Evolutionary conservation across 495 filamentous ascomycete genomes (phyloP).

Genomic region (Aspergillus indologenus): DNA sequence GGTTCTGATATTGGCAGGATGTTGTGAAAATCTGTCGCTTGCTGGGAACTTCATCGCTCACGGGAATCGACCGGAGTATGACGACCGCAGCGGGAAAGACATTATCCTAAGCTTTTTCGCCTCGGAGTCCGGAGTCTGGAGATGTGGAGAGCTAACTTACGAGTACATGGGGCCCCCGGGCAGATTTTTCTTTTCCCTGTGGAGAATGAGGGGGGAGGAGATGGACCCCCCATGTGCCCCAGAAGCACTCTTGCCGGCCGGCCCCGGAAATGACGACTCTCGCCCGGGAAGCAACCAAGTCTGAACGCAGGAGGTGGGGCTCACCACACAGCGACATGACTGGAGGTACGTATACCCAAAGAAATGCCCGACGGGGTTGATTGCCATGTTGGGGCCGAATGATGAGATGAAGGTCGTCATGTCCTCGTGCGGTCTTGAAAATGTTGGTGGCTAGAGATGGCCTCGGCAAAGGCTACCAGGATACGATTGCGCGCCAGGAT

Average conservation of each 20-base stretch:
- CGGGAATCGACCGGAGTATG: too few species aligned
- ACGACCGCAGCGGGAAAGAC: too few species aligned
- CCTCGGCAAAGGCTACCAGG: neutral
- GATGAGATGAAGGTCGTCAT: neutral
- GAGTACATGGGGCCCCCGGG: too few species aligned
- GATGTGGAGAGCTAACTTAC: too few species aligned
- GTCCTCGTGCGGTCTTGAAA: too few species aligned
- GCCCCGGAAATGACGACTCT: neutral
- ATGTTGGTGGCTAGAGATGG: neutral
- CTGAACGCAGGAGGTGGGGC: neutral
- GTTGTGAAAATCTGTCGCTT: too few species aligned
- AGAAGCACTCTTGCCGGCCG: neutral
- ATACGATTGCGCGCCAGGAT: neutral
- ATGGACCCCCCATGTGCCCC: neutral
- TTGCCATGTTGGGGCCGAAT: neutral
- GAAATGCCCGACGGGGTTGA: neutral
- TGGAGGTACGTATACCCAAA: neutral
- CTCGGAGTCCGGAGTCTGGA: too few species aligned
- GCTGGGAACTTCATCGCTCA: too few species aligned
- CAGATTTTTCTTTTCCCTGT: too few species aligned
- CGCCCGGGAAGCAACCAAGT: neutral
- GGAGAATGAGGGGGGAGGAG: too few species aligned
- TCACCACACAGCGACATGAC: neutral
- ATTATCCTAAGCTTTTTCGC: too few species aligned
- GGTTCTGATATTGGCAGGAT: too few species aligned